Percentiles rank a stretch among this genome's conserved stretches.
These are phyloP conservation scores for Nemania sp. DNA, from an alignment of 2,329 filamentous ascomycete species.

Conservation along the genomic window DNA sequence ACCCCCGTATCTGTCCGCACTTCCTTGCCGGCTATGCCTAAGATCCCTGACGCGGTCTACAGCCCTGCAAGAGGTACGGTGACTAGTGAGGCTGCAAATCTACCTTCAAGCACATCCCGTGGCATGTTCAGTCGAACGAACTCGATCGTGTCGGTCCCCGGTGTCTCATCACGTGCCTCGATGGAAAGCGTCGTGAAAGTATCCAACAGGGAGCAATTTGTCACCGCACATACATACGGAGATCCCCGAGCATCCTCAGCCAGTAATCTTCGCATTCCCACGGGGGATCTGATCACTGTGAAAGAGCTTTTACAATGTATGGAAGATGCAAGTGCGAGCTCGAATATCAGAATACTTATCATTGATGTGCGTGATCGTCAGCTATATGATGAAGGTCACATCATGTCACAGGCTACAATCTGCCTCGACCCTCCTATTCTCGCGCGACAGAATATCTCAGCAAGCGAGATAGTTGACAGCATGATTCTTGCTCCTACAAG, in stretches of 20 bases:
- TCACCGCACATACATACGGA: slow-evolving; percentile 38
- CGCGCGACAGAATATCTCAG: slow-evolving; percentile 68
- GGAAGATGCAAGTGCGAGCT: slow-evolving; percentile 51
- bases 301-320: slow-evolving; percentile 75
- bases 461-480: slow-evolving; percentile 66
- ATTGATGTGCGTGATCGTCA: slow-evolving; percentile 84
- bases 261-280: slow-evolving; percentile 55
- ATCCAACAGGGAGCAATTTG: slow-evolving; percentile 43
- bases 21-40: slow-evolving; percentile 64
- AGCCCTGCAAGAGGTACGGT: slow-evolving; percentile 75
- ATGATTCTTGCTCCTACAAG: slow-evolving; percentile 71
- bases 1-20: slow-evolving; percentile 55
- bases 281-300: slow-evolving; percentile 64
- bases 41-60: slow-evolving; percentile 75
- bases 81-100: slow-evolving; percentile 65
- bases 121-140: slow-evolving; percentile 65
- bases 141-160: slow-evolving; percentile 51
- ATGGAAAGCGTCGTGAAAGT: slow-evolving; percentile 38
- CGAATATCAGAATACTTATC: slow-evolving; percentile 69
- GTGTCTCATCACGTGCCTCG: slow-evolving; percentile 36
- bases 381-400: slow-evolving; percentile 86
- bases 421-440: slow-evolving; percentile 84
- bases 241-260: slow-evolving; percentile 42
- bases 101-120: slow-evolving; percentile 67
- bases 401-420: slow-evolving; percentile 80